Conservation (phyloP, 768 basidiomycete genomes). For the Xerocomellus intermedius region DNA sequence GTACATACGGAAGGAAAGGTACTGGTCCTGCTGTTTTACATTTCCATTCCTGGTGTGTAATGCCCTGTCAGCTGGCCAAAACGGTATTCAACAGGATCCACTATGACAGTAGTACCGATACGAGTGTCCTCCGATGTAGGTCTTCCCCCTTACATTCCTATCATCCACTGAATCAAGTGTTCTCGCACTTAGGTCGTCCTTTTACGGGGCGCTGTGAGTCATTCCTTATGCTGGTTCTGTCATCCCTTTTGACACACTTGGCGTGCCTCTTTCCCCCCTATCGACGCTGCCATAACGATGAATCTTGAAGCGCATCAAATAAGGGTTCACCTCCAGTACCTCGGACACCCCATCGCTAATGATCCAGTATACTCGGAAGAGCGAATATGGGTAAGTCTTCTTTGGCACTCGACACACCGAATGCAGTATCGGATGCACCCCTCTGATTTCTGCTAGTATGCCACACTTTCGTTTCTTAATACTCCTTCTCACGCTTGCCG, state of each 20-base stretch:
- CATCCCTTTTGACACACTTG: neutral
- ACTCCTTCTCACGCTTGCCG: neutral
- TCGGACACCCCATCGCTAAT: constrained; percentile 92
- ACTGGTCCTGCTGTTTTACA: constrained; percentile 3
- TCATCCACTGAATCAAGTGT: constrained; percentile 1
- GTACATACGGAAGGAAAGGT: constrained; percentile 96
- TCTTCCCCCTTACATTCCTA: neutral
- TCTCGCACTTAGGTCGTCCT: constrained; percentile 60
- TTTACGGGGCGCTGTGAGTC: constrained; percentile 87
- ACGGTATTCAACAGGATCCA: constrained; percentile 83
- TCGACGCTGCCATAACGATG: constrained; percentile 6
- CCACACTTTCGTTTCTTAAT: neutral
- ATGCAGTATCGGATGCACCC: neutral
- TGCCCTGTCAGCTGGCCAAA: constrained; percentile 62
- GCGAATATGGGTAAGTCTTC: constrained; percentile 65
- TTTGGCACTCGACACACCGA: neutral
- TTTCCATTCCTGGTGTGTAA: neutral
- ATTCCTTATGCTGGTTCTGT: neutral
- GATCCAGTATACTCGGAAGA: constrained; percentile 89
- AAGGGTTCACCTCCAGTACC: constrained; percentile 92
- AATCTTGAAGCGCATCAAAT: constrained; percentile 82
- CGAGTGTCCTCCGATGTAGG: constrained; percentile 83
- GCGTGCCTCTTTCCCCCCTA: neutral
- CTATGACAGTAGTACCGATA: constrained; percentile 78
- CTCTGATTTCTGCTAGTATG: neutral